A percentile compares a stretch with the other conserved stretches of the same genome.
These are phyloP conservation scores for Graphilbum sp. DNA, from an alignment of 2,329 filamentous ascomycete species.

Conservation along the genomic window DNA sequence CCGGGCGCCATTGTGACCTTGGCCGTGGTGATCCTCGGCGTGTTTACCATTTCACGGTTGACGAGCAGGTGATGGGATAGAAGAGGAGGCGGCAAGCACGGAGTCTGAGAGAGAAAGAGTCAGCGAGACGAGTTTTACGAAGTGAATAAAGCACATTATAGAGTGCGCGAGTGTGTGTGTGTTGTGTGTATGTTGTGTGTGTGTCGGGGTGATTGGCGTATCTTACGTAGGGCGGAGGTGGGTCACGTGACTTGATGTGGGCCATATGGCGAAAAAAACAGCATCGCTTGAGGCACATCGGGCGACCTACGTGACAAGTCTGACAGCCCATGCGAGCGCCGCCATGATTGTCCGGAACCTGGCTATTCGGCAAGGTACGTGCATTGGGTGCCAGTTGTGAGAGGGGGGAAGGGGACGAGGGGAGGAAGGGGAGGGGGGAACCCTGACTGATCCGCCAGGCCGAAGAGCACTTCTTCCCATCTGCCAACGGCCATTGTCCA, in stretches of 20 bases:
- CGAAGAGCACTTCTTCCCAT: constrained; percentile 30
- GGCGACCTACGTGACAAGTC: too few species aligned
- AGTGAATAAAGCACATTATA: too few species aligned
- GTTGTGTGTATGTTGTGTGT: too few species aligned
- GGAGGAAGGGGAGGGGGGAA: background rate
- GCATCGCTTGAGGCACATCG: too few species aligned
- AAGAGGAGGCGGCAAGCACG: too few species aligned
- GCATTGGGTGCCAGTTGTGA: background rate
- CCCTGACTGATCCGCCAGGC: constrained; percentile 20
- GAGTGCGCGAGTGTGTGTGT: too few species aligned
- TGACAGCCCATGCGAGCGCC: constrained; percentile 7
- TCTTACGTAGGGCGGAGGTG: too few species aligned
- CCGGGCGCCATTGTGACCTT: constrained; percentile 92
- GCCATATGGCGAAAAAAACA: too few species aligned
- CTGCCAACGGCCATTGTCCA: constrained; percentile 24
- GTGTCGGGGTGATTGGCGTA: too few species aligned
- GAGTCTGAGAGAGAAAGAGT: too few species aligned
- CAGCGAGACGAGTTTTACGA: too few species aligned
- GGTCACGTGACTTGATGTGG: too few species aligned
- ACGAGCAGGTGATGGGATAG: constrained; percentile 27
- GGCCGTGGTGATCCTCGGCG: constrained; percentile 82
- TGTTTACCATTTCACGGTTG: constrained; percentile 72
- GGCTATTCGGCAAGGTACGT: constrained; percentile 35
- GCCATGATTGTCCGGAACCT: constrained; percentile 41
- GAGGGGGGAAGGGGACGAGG: background rate